Base-by-base conservation (phyloP, 2,329 filamentous ascomycete genomes). In the Cadophora malorum region DNA sequence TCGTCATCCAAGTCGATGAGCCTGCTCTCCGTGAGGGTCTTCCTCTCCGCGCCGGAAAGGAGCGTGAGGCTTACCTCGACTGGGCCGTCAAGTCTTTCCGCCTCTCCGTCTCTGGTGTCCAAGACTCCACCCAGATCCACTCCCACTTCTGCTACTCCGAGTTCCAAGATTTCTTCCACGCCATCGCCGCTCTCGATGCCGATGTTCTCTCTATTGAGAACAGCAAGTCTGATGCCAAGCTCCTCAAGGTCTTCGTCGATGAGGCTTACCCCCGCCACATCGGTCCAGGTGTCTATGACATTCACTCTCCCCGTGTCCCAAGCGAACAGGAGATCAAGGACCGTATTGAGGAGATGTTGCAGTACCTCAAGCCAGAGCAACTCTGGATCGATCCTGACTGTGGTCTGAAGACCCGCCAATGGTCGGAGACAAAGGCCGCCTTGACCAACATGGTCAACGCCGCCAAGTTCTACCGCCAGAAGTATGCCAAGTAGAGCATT, bases 151-250 rank as follows among this genome's bases (percentile, higher is more conserved):
- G 96, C 84, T 99, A 99, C 91, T 98, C 96, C 64, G 96, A 99
- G 88, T 99, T 99, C 93, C 96, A 99, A 86, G 96, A 99, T 88
- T 99, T 99, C 89, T 99, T 99, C 94, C 93, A 98, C 85, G 96
- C 96, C 84, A 99, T 99, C 77, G 93, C 96, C 74, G 95, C 96
- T 70, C 91, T 99, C 73, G 96, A 99, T 81, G 95, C 96, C 72
- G 96, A 99, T 83, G 96, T 99, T 72, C 90, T 99, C 78, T 97
- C 93, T 80, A 99, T 99, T 77, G 96, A 99, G 91, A 99, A 99
- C 93, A 96, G 92, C 91, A 99, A 99, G 91, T 97, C 93, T 77
- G 96, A 99, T 79, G 96, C 96, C 80, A 99, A 99, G 91, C 91
- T 99, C 76, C 91, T 99, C 80, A 92, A 95, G 85, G 96, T 99